Evolutionary conservation across 352 stramenopile genomes (phyloP), one percentile per base, ranked within the genome.

Genomic region (Globisporangium perplexum): DNA sequence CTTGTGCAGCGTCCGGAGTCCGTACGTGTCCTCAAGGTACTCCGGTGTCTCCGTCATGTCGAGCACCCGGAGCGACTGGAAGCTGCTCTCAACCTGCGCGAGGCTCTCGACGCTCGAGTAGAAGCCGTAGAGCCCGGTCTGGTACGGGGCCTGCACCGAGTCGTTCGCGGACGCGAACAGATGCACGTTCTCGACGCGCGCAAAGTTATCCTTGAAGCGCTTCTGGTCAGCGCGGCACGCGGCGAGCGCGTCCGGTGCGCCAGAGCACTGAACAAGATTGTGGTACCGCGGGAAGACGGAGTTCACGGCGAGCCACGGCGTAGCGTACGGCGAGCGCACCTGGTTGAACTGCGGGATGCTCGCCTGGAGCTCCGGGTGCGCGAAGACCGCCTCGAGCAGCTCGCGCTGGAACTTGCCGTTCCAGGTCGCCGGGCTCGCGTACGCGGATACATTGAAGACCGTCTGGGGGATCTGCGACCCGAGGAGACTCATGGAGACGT

Each of bases 191-290:
- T 60, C n/a, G 12, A 65, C 39, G 31, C 52, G 59, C 46, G 61
- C 55, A 47, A 65, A 65, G 59, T 65, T 65, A 35, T 56, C n/a
- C 43, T 65, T 65, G 52, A 50, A 57, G 17, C 59, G 59, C 48
- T 44, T 53, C 52, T 65, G 46, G 47, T 60, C 36, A 30, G 47
- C 38, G 10, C 12, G 23, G 42, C 53, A 65, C 20, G 33, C 14
- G 36, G 14, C 14, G 3, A 42, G 36, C 7, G 24, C n/a, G 3
- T 54, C 48, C 24, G 36, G 23, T 6, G 47, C 49, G 28, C 41
- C 57, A 0, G 14, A 18, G 42, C 47, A 60, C 23, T 55, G 28
- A 6, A 53, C 15, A 15, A 65, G 46, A 23, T 55, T 60, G 58
- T 65, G 43, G 52, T 60, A 59, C 7, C 45, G 17, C 1, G 58